A percentile compares a stretch with the other conserved stretches of the same genome.
Evolutionary conservation across 2,329 filamentous ascomycete genomes (phyloP).

Genomic region (Sphaerulina musiva): DNA sequence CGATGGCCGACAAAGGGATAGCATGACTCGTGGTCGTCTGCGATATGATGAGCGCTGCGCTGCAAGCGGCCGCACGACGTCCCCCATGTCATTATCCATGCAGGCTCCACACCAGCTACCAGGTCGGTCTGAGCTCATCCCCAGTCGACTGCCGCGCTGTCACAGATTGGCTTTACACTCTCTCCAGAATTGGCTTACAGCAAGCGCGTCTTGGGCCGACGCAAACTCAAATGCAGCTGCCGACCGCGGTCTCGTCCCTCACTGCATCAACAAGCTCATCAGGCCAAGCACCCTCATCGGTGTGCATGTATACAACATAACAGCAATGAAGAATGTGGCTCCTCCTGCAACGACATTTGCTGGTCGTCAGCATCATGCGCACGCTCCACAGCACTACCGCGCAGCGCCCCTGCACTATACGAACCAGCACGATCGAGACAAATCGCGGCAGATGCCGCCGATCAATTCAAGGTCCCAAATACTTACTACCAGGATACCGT

Average conservation of each 20-base stretch:
- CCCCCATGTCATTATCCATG: slow-evolving; percentile 15
- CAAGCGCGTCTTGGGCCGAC: slow-evolving; percentile 16
- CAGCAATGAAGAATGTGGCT: background rate
- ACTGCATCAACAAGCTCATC: too few species aligned
- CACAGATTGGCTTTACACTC: slow-evolving; percentile 24
- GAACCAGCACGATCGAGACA: slow-evolving; percentile 12
- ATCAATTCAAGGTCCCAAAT: slow-evolving; percentile 6
- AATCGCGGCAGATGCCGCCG: slow-evolving; percentile 11
- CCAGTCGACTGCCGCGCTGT: slow-evolving; percentile 14
- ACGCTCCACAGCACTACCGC: slow-evolving; percentile 1
- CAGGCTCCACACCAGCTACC: slow-evolving; percentile 19
- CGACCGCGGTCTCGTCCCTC: slow-evolving; percentile 14
- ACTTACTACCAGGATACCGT: slow-evolving; percentile 10
- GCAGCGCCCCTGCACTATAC: slow-evolving; percentile 1
- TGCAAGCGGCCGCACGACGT: slow-evolving; percentile 2
- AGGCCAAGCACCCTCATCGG: background rate
- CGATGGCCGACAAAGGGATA: slow-evolving; percentile 9
- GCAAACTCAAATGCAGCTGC: slow-evolving; percentile 22
- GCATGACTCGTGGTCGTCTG: slow-evolving; percentile 11
- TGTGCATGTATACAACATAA: background rate
- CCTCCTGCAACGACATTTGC: background rate
- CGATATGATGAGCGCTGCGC: background rate
- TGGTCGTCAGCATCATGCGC: slow-evolving; percentile 10
- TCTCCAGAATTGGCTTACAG: slow-evolving; percentile 16
- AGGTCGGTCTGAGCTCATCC: slow-evolving; percentile 13